Evolutionary conservation across 345 rosid genomes (phyloP).

Genomic region (Arabidopsis thaliana): DNA sequence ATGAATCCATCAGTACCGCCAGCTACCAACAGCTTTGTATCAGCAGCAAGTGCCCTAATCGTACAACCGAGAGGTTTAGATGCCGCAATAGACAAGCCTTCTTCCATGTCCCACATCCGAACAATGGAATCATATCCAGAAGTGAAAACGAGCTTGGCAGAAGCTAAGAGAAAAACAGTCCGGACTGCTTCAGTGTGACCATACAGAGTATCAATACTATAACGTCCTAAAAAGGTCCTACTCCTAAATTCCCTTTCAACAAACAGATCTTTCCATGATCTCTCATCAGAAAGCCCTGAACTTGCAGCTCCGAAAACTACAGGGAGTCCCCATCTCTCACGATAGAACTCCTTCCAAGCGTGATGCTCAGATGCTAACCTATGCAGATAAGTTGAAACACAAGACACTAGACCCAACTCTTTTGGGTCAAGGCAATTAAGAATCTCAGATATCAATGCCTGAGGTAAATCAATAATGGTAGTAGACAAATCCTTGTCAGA

Average conservation of each 20-base stretch:
- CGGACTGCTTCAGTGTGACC: constrained; percentile 93
- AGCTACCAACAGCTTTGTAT: constrained; percentile 75
- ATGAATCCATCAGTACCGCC: constrained; percentile 96
- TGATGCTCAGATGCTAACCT: constrained; percentile 78
- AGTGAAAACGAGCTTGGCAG: constrained; percentile 82
- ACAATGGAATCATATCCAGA: constrained; percentile 84
- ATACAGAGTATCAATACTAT: constrained; percentile 64
- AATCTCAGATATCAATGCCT: constrained; percentile 78
- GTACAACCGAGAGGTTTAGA: constrained; percentile 88
- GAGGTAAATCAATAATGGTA: constrained; percentile 77
- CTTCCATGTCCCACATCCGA: constrained; percentile 93
- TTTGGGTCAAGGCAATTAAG: constrained; percentile 78
- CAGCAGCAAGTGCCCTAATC: constrained; percentile 79
- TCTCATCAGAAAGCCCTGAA: constrained; percentile 54
- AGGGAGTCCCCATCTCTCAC: constrained; percentile 90
- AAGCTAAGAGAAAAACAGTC: constrained; percentile 70
- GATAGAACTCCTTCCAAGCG: constrained; percentile 87
- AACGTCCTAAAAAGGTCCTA: constrained; percentile 72
- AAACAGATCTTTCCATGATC: constrained; percentile 85
- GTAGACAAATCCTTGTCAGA: constrained; percentile 45
- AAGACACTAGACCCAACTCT: constrained; percentile 86
- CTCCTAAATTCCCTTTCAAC: constrained; percentile 93
- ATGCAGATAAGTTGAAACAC: constrained; percentile 72
- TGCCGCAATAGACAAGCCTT: constrained; percentile 68
- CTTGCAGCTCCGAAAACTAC: constrained; percentile 36